Evolutionary conservation across 208 protist genomes (phyloP).

Genomic region (Trypanosoma grayi): DNA sequence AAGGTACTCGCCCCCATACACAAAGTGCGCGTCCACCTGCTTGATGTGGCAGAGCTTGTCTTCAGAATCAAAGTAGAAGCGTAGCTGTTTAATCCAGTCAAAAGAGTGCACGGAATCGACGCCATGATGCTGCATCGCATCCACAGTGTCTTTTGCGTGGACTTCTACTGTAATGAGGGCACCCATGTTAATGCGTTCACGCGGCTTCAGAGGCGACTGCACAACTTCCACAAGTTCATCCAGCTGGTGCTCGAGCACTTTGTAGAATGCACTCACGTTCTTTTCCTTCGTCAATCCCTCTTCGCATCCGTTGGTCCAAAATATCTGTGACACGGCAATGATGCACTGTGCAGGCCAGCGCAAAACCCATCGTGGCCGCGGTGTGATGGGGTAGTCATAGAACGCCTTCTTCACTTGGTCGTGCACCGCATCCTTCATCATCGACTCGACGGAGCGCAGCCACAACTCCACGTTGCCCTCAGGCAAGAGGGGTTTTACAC

Average conservation of each 20-base stretch:
- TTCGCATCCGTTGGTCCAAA: constrained; percentile 95
- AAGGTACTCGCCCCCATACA: constrained; percentile 97
- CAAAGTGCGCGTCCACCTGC: constrained; percentile 93
- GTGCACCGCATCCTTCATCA: constrained; percentile 92
- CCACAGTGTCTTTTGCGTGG: constrained; percentile 95
- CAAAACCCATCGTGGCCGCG: constrained; percentile 87
- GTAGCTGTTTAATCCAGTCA: constrained; percentile 97
- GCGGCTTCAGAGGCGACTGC: constrained; percentile 81
- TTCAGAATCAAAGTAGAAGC: constrained; percentile 95
- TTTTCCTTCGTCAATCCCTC: constrained; percentile 72
- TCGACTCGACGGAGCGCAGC: constrained; percentile 92
- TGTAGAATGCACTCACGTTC: constrained; percentile 58
- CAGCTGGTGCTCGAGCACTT: constrained; percentile 75
- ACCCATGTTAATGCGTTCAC: constrained; percentile 92
- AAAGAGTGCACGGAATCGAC: constrained; percentile 86
- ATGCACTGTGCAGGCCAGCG: constrained; percentile 92
- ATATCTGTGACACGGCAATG: constrained; percentile 91
- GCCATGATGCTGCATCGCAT: constrained; percentile 58
- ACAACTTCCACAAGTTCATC: constrained; percentile 91
- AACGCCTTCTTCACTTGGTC: constrained; percentile 68
- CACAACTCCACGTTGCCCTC: constrained; percentile 96
- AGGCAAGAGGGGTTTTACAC: constrained; percentile 78
- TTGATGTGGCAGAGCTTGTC: constrained; percentile 88
- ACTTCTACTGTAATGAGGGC: constrained; percentile 98
- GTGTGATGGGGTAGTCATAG: constrained; percentile 58